These are phyloP conservation scores for Nothopassalora personata DNA, from an alignment of 2,329 filamentous ascomycete species.

Conservation along the genomic window DNA sequence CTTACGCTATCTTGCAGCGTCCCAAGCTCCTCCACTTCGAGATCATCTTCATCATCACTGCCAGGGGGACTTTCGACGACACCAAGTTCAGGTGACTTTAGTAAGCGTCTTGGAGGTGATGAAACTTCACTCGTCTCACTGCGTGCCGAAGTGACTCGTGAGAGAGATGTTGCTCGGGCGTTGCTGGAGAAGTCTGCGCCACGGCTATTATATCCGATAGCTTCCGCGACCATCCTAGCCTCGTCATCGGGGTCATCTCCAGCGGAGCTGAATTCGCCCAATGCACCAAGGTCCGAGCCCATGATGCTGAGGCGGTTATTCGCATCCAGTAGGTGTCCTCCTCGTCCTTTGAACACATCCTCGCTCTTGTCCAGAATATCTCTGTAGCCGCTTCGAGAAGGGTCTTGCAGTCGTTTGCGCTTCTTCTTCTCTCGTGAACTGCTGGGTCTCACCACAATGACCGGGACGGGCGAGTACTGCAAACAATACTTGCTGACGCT, in stretches of 20 bases:
- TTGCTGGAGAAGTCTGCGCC: constrained; percentile 6
- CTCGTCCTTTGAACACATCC: constrained; percentile 36
- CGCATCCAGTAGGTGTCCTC: constrained; percentile 50
- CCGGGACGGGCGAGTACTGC: constrained; percentile 87
- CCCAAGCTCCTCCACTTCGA: constrained; percentile 24
- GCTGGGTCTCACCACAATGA: constrained; percentile 83
- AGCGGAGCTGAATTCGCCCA: constrained; percentile 26
- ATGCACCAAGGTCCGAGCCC: constrained; percentile 33
- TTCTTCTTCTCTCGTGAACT: constrained; percentile 88
- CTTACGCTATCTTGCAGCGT: constrained; percentile 21
- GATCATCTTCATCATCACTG: constrained; percentile 24
- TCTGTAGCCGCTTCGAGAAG: constrained; percentile 68
- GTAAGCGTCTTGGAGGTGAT: constrained; percentile 44
- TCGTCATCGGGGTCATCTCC: constrained; percentile 32
- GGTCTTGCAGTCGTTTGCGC: constrained; percentile 73
- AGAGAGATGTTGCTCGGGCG: constrained; percentile 25
- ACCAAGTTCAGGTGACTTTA: constrained; percentile 32
- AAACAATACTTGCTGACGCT: constrained; percentile 93
- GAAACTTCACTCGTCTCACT: constrained; percentile 32
- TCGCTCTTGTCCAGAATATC: constrained; percentile 66
- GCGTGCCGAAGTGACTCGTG: constrained; percentile 25
- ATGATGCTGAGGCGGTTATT: constrained; percentile 44
- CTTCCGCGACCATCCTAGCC: constrained; percentile 37
- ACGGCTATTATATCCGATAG: constrained; percentile 29
- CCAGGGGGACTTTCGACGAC: constrained; percentile 26